Evolutionary conservation across 257 asterid genomes (phyloP).

Genomic region (Petunia axillaris): DNA sequence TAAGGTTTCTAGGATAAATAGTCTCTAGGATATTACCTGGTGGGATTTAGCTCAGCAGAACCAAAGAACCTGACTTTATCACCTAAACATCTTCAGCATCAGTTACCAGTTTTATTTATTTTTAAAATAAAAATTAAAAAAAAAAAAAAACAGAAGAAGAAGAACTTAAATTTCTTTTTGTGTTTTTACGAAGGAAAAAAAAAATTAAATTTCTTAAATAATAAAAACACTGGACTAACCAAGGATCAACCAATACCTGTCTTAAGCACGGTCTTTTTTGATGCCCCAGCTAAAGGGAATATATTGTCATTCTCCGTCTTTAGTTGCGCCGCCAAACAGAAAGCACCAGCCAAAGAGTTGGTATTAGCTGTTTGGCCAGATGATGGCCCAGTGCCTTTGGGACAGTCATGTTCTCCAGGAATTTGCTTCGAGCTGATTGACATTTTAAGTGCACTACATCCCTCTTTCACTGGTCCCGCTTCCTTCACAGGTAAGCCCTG

Average conservation of each 20-base stretch:
- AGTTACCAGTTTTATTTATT: no score
- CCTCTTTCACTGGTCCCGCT: constrained; percentile 62
- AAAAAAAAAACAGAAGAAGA: no score
- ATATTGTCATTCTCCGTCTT: constrained; percentile 48
- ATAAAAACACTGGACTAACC: not conserved
- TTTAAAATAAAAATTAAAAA: no score
- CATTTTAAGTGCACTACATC: constrained; percentile 48
- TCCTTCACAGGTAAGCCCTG: constrained; percentile 66
- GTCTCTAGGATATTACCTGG: no score
- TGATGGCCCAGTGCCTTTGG: constrained; percentile 46
- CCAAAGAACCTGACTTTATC: constrained; percentile 77
- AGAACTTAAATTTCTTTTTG: no score
- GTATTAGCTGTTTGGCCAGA: constrained; percentile 54
- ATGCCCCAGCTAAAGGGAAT: constrained; percentile 41
- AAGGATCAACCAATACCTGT: constrained; percentile 36
- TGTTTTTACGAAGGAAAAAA: not conserved
- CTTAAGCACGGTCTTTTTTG: constrained; percentile 53
- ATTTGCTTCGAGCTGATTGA: constrained; percentile 43
- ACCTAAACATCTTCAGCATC: constrained; percentile 44
- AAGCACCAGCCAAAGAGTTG: constrained; percentile 38
- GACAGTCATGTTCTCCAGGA: constrained; percentile 52
- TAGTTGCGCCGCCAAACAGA: constrained; percentile 45
- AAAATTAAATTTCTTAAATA: constrained; percentile 2
- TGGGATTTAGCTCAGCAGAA: constrained; percentile 37
- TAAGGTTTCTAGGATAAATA: no score